A percentile compares a stretch with the other conserved stretches of the same genome.
Evolutionary conservation across 1,284 basidiomycete species (phyloP).

Genomic region (Cryptococcus sp.): DNA sequence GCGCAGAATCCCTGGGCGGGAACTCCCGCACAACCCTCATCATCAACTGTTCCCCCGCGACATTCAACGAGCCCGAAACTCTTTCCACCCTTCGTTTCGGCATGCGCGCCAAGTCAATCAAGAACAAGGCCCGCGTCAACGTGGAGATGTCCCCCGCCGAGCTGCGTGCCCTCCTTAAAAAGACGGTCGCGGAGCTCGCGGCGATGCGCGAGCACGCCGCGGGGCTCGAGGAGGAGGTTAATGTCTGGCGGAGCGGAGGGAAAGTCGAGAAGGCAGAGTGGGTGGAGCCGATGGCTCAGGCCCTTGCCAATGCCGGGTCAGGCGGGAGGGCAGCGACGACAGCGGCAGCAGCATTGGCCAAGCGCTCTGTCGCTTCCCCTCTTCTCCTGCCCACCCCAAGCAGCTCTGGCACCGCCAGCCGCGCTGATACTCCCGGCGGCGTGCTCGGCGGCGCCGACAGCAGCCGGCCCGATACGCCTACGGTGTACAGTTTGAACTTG

Average conservation of each 20-base stretch:
- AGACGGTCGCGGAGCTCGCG: slow-evolving; percentile 81
- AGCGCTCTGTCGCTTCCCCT: slow-evolving; percentile 57
- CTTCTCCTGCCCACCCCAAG: slow-evolving; percentile 58
- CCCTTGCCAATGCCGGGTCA: neutral
- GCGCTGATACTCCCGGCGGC: slow-evolving; percentile 71
- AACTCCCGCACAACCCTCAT: slow-evolving; percentile 98
- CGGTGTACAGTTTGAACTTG: slow-evolving; percentile 61
- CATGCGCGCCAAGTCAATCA: slow-evolving; percentile 98
- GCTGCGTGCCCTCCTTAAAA: slow-evolving; percentile 86
- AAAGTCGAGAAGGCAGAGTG: slow-evolving; percentile 82
- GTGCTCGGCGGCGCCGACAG: slow-evolving; percentile 23
- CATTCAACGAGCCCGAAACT: slow-evolving; percentile 96
- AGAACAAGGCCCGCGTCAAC: slow-evolving; percentile 99
- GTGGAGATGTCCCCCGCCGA: slow-evolving; percentile 95
- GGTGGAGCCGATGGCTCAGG: slow-evolving; percentile 54
- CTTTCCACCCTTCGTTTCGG: slow-evolving; percentile 97
- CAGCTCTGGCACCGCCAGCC: slow-evolving; percentile 51
- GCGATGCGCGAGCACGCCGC: slow-evolving; percentile 83
- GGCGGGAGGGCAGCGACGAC: slow-evolving; percentile 16
- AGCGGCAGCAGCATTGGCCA: slow-evolving; percentile 50
- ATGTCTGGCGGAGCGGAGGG: slow-evolving; percentile 85
- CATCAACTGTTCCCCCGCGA: slow-evolving; percentile 97
- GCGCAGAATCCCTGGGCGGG: slow-evolving; percentile 86
- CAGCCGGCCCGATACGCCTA: slow-evolving; percentile 44
- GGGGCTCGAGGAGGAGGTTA: slow-evolving; percentile 85